These are phyloP conservation scores for Kwoniella mangroviensis DNA, from an alignment of 768 basidiomycete species.

Conservation along the genomic window DNA sequence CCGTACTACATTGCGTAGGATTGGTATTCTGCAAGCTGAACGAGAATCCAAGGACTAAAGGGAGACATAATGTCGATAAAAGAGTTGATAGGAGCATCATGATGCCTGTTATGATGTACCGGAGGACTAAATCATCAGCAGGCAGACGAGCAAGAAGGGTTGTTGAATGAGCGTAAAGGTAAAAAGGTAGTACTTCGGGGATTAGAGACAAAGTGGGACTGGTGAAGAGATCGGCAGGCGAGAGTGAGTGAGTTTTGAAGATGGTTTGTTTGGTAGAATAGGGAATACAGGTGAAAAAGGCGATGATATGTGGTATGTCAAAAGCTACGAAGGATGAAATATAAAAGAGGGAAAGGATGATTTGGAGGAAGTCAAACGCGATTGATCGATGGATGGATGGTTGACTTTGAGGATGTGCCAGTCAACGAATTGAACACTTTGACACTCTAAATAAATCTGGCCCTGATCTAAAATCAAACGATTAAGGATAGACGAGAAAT, in stretches of 20 bases:
- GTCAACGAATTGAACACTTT: no score
- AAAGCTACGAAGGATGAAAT: neutral
- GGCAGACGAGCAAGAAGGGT: neutral
- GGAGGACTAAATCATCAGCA: neutral
- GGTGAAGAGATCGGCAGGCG: no score
- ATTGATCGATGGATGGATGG: neutral
- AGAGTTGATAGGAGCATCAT: slow-evolving; percentile 22
- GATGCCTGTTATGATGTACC: neutral
- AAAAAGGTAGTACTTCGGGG: neutral
- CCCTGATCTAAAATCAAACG: no score
- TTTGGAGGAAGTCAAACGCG: neutral
- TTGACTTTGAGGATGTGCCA: no score
- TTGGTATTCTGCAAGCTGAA: slow-evolving; percentile 21
- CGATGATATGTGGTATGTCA: neutral
- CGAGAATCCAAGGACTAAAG: slow-evolving; percentile 20
- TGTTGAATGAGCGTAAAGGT: neutral
- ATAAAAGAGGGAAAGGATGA: neutral
- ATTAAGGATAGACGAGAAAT: no score
- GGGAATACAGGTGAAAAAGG: neutral
- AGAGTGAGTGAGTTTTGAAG: neutral
- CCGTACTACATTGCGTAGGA: slow-evolving; percentile 31
- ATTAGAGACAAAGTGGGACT: neutral
- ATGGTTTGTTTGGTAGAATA: neutral
- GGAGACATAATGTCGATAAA: slow-evolving; percentile 11
- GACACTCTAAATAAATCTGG: no score